phyloP scores from a whole-genome alignment of 2,329 filamentous ascomycete species.

The Raffaelea arxii region DNA sequence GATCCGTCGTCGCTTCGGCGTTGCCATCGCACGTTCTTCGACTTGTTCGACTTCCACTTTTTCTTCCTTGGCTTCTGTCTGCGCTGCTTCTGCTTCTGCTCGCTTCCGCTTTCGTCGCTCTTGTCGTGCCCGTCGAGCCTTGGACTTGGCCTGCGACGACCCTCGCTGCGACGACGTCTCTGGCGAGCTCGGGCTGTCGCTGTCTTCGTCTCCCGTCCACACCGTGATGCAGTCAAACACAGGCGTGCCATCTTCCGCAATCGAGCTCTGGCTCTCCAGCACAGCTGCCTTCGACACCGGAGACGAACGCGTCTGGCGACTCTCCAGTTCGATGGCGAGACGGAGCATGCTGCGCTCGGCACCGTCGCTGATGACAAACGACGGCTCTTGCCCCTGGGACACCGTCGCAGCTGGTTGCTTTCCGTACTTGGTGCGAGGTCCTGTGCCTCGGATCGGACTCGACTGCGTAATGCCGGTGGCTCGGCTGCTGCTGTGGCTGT shows the following conservation, averaged over 20 bases:
- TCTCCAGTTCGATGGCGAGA: conserved; percentile 40
- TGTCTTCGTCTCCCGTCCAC: conserved; percentile 6
- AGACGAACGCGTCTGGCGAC: conserved; percentile 9
- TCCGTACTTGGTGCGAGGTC: background rate
- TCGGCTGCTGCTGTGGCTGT: no score
- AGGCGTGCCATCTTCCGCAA: background rate
- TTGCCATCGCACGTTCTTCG: no score
- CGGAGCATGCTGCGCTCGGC: conserved; percentile 39
- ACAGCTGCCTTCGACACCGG: conserved; percentile 13
- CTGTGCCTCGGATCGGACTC: no score
- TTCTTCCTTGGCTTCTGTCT: background rate
- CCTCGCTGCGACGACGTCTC: background rate
- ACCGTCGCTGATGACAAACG: conserved; percentile 31
- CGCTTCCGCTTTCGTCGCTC: conserved; percentile 8
- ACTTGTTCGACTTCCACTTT: no score
- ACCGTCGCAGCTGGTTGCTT: no score
- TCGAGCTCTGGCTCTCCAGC: conserved; percentile 9
- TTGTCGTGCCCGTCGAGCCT: background rate
- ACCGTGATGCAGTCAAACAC: conserved; percentile 24
- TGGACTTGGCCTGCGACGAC: conserved; percentile 2
- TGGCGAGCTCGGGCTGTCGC: conserved; percentile 5
- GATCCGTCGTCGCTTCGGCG: no score
- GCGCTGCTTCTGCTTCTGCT: background rate
- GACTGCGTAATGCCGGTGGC: no score
- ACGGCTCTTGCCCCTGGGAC: no score